Base-by-base conservation (phyloP, 331 rosid species). In the Dryas integrifolia region DNA sequence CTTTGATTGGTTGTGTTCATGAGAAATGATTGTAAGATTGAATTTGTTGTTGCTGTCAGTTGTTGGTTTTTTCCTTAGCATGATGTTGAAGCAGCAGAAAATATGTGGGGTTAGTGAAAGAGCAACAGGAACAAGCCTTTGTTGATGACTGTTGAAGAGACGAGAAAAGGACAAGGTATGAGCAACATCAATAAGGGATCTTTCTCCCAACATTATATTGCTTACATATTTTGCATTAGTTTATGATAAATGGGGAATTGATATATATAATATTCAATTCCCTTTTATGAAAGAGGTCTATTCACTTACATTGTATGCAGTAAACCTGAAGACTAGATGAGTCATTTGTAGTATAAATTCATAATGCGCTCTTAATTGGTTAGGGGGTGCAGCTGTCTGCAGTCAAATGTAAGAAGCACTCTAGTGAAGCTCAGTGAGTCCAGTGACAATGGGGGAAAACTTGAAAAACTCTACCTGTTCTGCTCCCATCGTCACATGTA, bases 151-250 rank as follows among this genome's bases (percentile, higher is more conserved):
- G 46, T 68, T 11, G 14, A 53, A 41, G 64, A 69, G 74, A 55
- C 30, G 50, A 69, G 18, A 12, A 69, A 38, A 58, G n/a, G 38
- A 69, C 39, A 52, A 16, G 62, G 39, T 55, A 69, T 61, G 74
- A 7, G 24, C 50, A 21, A 21, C 24, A 21, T 21, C 24, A 21
- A 21, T 21, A 21, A 0, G 24, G 24, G 24, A 21, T 21, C 24
- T 21, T 21, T 21, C 24, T 21, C 24, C 24, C 24, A 21, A 21
- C 24, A 21, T 51, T 53, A 41, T 5, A 15, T 52, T 69, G 10
- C 40, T 14, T n/a, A 4, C 67, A 61, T 61, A 40, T 40, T 61
- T 40, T 12, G 4, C 53, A 49, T 4, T 44, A 49, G n/a, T 49
- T 10, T 49, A 49, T 64, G 48, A 18, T 64, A 40, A 39, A 3